Evolutionary conservation across 1,284 basidiomycete species (phyloP).

Genomic region (Pulveroboletus sp.): DNA sequence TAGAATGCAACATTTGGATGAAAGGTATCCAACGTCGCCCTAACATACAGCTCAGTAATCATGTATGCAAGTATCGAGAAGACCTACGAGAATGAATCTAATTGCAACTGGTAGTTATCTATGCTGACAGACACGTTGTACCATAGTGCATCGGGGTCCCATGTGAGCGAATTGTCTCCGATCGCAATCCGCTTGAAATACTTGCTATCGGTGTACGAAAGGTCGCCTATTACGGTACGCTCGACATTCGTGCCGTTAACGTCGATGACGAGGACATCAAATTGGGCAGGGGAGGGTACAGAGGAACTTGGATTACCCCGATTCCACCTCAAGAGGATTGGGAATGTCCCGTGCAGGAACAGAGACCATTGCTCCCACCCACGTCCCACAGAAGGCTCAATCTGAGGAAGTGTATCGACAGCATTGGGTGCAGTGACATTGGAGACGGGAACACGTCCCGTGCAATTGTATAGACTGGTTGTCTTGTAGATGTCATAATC

Average conservation of each 20-base stretch:
- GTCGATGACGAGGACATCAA: not conserved
- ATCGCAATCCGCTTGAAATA: not conserved
- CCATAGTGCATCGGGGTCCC: not conserved
- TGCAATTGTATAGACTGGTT: constrained; percentile 15
- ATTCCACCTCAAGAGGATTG: not conserved
- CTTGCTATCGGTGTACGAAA: not conserved
- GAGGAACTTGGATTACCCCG: not conserved
- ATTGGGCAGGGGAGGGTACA: not conserved
- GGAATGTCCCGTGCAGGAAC: not conserved
- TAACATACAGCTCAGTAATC: not conserved
- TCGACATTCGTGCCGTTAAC: not conserved
- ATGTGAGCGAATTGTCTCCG: not conserved
- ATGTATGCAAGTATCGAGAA: not conserved
- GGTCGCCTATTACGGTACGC: not conserved
- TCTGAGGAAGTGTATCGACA: constrained; percentile 17
- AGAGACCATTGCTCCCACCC: not conserved
- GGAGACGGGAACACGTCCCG: constrained; percentile 3
- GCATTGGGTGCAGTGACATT: constrained; percentile 13
- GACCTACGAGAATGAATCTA: constrained; percentile 18
- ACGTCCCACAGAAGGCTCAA: not conserved
- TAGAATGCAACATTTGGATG: constrained; percentile 16
- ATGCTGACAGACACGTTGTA: not conserved
- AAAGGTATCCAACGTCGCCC: constrained; percentile 13
- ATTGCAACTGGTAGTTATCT: constrained; percentile 3
- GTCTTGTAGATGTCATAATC: constrained; percentile 13